Percentiles rank a stretch among this genome's conserved stretches.
These are phyloP conservation scores for Leishmania tropica DNA, from an alignment of 208 protist genomes.

Conservation along the genomic window DNA sequence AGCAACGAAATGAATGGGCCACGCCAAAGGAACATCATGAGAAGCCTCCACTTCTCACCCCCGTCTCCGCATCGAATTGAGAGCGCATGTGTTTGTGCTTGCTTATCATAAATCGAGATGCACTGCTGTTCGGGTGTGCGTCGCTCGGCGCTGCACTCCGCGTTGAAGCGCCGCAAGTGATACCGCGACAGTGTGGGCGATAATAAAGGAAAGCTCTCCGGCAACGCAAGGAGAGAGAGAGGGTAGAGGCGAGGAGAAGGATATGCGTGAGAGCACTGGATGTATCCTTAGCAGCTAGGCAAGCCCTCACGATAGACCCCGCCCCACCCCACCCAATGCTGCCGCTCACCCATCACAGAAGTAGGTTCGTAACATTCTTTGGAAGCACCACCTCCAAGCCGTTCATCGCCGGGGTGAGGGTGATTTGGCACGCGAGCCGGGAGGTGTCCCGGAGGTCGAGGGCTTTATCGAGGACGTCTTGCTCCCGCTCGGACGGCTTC, in stretches of 20 bases:
- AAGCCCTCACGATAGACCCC: not conserved
- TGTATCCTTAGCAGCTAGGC: not conserved
- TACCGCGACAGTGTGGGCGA: not conserved
- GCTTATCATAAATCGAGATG: not conserved
- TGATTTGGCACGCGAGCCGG: conserved; percentile 80
- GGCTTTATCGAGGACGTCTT: conserved; percentile 83
- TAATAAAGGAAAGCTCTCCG: not conserved
- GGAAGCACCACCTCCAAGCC: conserved; percentile 68
- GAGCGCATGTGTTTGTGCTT: not conserved
- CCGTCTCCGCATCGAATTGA: not conserved
- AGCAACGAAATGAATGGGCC: not conserved
- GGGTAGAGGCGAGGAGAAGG: not conserved
- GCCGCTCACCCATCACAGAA: conserved; percentile 22
- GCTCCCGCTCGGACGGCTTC: conserved; percentile 78
- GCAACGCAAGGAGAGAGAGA: not conserved
- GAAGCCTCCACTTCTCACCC: not conserved
- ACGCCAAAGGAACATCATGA: not conserved
- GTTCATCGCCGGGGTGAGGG: conserved; percentile 55
- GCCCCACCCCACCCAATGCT: not conserved
- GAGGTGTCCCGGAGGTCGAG: conserved; percentile 63
- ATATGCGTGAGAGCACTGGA: not conserved
- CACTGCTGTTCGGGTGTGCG: not conserved
- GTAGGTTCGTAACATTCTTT: conserved; percentile 46
- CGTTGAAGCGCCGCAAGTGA: not conserved
- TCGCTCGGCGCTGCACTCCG: not conserved